Percentiles rank a stretch among this genome's conserved stretches.
phyloP scores from a whole-genome alignment of 164 flowering plant genomes.

The Dillenia turbinata region DNA sequence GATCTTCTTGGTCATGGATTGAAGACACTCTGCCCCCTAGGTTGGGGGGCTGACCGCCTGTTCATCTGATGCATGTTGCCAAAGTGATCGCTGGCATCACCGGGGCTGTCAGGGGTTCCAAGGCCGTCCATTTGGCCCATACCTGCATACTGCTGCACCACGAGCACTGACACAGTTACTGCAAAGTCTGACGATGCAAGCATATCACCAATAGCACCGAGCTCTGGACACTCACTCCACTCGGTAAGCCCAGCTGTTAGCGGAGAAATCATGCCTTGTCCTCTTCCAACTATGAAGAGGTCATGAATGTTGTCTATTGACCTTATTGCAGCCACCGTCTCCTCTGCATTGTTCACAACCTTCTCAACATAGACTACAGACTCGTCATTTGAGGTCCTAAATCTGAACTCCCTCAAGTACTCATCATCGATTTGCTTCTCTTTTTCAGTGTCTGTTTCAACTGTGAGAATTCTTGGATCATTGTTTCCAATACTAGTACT shows the following conservation, averaged over 20 bases:
- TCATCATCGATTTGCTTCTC: conserved; percentile 20
- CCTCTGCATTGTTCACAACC: conserved; percentile 20
- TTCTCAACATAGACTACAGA: conserved; percentile 18
- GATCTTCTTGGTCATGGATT: background rate
- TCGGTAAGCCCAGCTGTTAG: conserved; percentile 28
- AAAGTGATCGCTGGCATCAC: background rate
- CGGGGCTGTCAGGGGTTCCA: conserved; percentile 4
- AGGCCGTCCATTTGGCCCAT: background rate
- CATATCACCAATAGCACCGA: conserved; percentile 28
- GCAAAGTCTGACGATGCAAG: conserved; percentile 27
- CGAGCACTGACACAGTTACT: conserved; percentile 21
- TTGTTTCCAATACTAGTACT: background rate
- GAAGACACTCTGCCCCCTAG: background rate
- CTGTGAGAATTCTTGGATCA: conserved; percentile 4
- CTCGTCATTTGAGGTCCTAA: conserved; percentile 5
- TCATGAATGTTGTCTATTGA: conserved; percentile 17
- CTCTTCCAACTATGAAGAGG: conserved; percentile 29
- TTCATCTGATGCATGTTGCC: conserved; percentile 3
- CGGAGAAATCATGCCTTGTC: conserved; percentile 24
- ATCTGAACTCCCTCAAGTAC: conserved; percentile 18
- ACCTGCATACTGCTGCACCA: conserved; percentile 26
- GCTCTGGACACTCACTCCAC: conserved; percentile 36
- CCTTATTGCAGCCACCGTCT: conserved; percentile 17
- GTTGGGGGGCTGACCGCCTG: background rate
- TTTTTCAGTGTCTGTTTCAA: background rate